These are phyloP conservation scores for Globisporangium splendens DNA, from an alignment of 352 stramenopile species.

Conservation along the genomic window DNA sequence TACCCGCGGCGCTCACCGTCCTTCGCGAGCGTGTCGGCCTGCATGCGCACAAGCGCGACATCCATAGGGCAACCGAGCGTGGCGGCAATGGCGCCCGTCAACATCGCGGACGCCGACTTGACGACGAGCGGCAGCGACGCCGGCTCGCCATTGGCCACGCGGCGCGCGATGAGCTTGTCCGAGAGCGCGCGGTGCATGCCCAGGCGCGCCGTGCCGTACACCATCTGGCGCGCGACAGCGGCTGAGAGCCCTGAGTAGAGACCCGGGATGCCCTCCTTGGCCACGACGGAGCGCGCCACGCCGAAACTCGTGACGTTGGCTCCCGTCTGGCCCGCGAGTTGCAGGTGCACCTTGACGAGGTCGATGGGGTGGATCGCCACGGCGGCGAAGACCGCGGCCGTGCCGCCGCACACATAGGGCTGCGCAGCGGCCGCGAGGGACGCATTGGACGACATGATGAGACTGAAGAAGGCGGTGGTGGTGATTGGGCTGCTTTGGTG, in stretches of 20 bases:
- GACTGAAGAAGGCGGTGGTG: slow-evolving; percentile 14
- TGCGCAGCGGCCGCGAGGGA: slow-evolving; percentile 55
- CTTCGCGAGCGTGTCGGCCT: slow-evolving; percentile 94
- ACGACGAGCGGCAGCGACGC: slow-evolving; percentile 64
- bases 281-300: slow-evolving; percentile 77
- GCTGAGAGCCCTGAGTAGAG: slow-evolving; percentile 85
- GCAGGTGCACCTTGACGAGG: slow-evolving; percentile 88
- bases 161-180: slow-evolving; percentile 68
- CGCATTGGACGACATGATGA: slow-evolving; percentile 27
- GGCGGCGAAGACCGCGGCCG: slow-evolving; percentile 67
- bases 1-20: slow-evolving; percentile 93
- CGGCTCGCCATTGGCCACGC: slow-evolving; percentile 66
- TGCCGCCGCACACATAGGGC: slow-evolving; percentile 79
- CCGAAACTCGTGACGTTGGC: slow-evolving; percentile 69
- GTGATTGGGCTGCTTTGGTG: slow-evolving; percentile 12
- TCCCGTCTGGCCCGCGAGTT: slow-evolving; percentile 79
- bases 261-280: slow-evolving; percentile 73
- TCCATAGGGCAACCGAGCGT: slow-evolving; percentile 98
- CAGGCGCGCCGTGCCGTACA: slow-evolving; percentile 81
- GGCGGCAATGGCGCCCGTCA: slow-evolving; percentile 87
- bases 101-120: slow-evolving; percentile 75
- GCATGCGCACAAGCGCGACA: slow-evolving; percentile 96
- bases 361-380: slow-evolving; percentile 89
- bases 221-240: slow-evolving; percentile 80
- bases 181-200: slow-evolving; percentile 84